phyloP scores from a whole-genome alignment of 176 grass and related monocot species.

The Areca catechu region DNA sequence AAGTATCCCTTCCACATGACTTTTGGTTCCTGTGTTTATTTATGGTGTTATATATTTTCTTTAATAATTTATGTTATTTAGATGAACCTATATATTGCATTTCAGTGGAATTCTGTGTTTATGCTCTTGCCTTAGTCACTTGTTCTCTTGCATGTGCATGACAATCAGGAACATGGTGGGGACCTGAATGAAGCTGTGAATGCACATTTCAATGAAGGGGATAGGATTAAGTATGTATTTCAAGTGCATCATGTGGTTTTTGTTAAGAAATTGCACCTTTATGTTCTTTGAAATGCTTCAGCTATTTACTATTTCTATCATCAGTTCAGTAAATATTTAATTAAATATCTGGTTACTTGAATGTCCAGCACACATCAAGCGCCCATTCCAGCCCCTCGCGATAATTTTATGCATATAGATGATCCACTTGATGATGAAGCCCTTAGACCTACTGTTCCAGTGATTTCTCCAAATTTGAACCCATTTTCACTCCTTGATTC shows the following conservation, averaged over 20 bases:
- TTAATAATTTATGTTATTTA: too few relatives aligned
- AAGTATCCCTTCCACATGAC: too few relatives aligned
- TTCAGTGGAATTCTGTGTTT: too few relatives aligned
- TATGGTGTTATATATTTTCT: too few relatives aligned
- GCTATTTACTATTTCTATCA: not conserved
- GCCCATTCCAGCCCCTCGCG: constrained; percentile 23
- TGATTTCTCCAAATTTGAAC: constrained; percentile 17
- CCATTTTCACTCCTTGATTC: constrained; percentile 50
- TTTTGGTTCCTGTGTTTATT: too few relatives aligned
- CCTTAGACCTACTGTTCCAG: constrained; percentile 12
- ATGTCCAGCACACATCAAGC: constrained; percentile 39
- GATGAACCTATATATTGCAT: too few relatives aligned
- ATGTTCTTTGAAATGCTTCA: too few relatives aligned
- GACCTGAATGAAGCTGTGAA: constrained; percentile 94
- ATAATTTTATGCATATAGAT: constrained; percentile 63
- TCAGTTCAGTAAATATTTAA: not conserved
- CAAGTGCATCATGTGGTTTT: too few relatives aligned
- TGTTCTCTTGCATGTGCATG: too few relatives aligned
- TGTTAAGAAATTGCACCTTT: too few relatives aligned
- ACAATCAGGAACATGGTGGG: constrained; percentile 54
- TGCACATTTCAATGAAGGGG: constrained; percentile 81
- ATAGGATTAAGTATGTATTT: constrained; percentile 37
- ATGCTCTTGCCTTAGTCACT: too few relatives aligned
- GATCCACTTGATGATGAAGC: constrained; percentile 28
- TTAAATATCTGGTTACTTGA: constrained; percentile 19